phyloP scores from a whole-genome alignment of 352 stramenopile genomes.

The Pythium vanterpoolii region DNA sequence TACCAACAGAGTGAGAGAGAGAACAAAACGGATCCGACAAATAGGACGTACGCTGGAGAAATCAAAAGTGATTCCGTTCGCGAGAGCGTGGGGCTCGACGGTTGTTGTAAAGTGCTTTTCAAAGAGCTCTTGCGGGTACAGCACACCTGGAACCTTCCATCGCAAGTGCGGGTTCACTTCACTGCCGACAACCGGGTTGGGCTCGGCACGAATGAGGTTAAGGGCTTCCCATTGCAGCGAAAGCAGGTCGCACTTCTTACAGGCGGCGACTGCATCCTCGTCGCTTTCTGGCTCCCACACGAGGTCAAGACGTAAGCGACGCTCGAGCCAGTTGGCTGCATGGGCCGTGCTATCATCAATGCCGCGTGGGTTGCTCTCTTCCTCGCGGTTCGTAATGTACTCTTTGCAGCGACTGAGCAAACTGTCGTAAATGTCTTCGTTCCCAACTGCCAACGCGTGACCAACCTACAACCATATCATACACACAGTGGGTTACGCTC shows the following conservation, averaged over 20 bases:
- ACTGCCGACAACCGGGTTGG: constrained; percentile 9
- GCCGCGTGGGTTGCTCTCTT: constrained; percentile 56
- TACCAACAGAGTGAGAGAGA: neutral
- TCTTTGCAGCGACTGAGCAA: constrained; percentile 67
- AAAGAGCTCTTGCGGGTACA: constrained; percentile 60
- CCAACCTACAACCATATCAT: constrained; percentile 25
- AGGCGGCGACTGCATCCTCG: constrained; percentile 46
- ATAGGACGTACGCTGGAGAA: constrained; percentile 30
- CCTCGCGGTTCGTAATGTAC: constrained; percentile 62
- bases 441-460: constrained; percentile 34
- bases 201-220: constrained; percentile 33
- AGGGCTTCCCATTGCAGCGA: constrained; percentile 60
- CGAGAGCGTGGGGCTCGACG: constrained; percentile 42
- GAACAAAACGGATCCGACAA: neutral
- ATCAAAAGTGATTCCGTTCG: constrained; percentile 44
- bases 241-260: constrained; percentile 58
- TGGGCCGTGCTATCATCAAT: constrained; percentile 21
- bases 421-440: constrained; percentile 64
- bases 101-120: constrained; percentile 25
- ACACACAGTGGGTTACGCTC: too few relatives aligned
- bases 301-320: constrained; percentile 62
- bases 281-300: constrained; percentile 63
- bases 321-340: constrained; percentile 60
- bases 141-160: constrained; percentile 49
- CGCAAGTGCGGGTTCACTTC: constrained; percentile 33